Evolutionary conservation across 2,329 filamentous ascomycete genomes (phyloP).

Genomic region (Emmonsiellopsis sp.): DNA sequence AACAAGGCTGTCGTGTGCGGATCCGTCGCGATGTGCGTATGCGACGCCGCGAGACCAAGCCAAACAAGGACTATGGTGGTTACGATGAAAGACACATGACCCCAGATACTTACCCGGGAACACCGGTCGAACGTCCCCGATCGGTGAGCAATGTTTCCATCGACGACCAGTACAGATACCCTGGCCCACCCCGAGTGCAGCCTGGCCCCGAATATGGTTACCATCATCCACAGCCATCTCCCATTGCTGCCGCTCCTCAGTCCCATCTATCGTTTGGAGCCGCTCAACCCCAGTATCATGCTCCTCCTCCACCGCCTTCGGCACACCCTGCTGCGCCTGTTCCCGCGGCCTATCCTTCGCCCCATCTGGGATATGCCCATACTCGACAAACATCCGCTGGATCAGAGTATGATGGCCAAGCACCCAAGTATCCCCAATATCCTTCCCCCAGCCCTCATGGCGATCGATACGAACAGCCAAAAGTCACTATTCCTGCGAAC

Average conservation of each 20-base stretch:
- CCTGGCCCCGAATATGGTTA: conserved; percentile 40
- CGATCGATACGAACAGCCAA: conserved; percentile 20
- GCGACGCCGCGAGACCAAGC: conserved; percentile 71
- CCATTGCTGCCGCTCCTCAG: conserved; percentile 26
- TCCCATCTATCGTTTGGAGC: conserved; percentile 37
- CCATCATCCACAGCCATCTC: conserved; percentile 26
- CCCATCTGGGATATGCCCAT: conserved; percentile 26
- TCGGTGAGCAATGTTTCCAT: conserved; percentile 54
- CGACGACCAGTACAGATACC: conserved; percentile 36
- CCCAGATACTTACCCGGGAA: conserved; percentile 40
- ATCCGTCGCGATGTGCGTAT: conserved; percentile 91
- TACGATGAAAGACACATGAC: conserved; percentile 48
- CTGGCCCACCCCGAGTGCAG: conserved; percentile 38
- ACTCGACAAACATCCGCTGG: conserved; percentile 23
- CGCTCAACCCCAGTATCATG: conserved; percentile 33
- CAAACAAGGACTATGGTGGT: conserved; percentile 51
- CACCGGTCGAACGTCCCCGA: conserved; percentile 45
- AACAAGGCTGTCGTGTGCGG: conserved; percentile 92
- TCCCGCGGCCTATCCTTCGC: conserved; percentile 25
- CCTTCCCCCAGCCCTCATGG: conserved; percentile 7
- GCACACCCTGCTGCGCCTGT: conserved; percentile 39
- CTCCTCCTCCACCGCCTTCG: conserved; percentile 33
- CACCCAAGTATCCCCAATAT: conserved; percentile 21
- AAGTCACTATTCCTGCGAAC: conserved; percentile 19
- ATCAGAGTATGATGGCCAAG: conserved; percentile 23